Percentiles rank a stretch among this genome's conserved stretches.
Conservation (phyloP, 768 basidiomycete species). For the Tulasnella calospora region DNA sequence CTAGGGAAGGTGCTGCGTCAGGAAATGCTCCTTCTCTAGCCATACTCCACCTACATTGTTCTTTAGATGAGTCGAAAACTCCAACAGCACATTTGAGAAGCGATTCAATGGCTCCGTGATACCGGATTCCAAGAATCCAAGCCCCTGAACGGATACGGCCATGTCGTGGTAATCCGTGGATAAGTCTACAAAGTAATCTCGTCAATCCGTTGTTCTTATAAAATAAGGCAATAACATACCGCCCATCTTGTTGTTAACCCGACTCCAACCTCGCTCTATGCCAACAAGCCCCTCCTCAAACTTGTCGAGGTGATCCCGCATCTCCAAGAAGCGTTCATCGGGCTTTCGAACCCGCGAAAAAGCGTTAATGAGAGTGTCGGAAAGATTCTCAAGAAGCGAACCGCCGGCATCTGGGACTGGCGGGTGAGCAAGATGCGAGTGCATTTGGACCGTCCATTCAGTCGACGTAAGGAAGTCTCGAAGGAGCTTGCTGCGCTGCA, state of each 20-base stretch:
- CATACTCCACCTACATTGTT: conserved; percentile 55
- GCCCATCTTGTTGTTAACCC: conserved; percentile 73
- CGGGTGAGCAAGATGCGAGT: conserved; percentile 90
- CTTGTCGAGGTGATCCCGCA: conserved; percentile 89
- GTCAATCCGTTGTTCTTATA: neutral
- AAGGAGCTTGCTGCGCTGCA: conserved; percentile 86
- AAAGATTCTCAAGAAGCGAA: conserved; percentile 88
- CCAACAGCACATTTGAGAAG: conserved; percentile 91
- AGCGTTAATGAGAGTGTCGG: conserved; percentile 92
- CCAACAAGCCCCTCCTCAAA: conserved; percentile 88
- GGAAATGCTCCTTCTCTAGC: conserved; percentile 3
- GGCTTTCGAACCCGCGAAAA: conserved; percentile 95
- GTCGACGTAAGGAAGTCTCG: conserved; percentile 93
- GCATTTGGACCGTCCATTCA: conserved; percentile 99
- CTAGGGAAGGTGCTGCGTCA: neutral
- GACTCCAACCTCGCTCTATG: conserved; percentile 75
- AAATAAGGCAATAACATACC: conserved; percentile 48
- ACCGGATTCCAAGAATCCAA: conserved; percentile 96
- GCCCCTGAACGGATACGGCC: conserved; percentile 90
- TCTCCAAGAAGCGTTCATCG: conserved; percentile 87
- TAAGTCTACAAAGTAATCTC: conserved; percentile 65
- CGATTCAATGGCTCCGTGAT: conserved; percentile 97
- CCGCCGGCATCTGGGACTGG: conserved; percentile 73
- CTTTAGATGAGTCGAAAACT: conserved; percentile 85
- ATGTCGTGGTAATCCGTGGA: conserved; percentile 96